Percentiles rank a stretch among this genome's conserved stretches.
These are phyloP conservation scores for Ambrosiella cleistominuta DNA, from an alignment of 2,329 filamentous ascomycete genomes.

Conservation along the genomic window DNA sequence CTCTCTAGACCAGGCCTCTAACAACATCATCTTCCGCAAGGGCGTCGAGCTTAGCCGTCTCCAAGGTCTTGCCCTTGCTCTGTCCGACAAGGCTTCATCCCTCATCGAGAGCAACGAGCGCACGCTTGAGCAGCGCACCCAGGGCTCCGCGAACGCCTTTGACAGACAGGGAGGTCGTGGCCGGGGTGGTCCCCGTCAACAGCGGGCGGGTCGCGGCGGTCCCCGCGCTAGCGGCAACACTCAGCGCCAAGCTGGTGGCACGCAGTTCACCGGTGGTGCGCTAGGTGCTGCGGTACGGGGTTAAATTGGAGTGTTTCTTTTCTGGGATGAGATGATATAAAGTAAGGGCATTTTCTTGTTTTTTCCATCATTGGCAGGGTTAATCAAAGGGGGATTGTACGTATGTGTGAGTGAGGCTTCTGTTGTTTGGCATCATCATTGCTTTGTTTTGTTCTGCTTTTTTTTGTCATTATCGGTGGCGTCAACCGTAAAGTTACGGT, in stretches of 20 bases:
- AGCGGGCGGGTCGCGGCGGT: slow-evolving; percentile 28
- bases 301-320: slow-evolving; percentile 20
- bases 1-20: slow-evolving; percentile 92
- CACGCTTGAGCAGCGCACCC: slow-evolving; percentile 89
- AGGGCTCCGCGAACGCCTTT: slow-evolving; percentile 88
- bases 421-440: slow-evolving; percentile 4
- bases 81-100: slow-evolving; percentile 88
- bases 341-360: background rate
- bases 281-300: slow-evolving; percentile 51
- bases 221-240: slow-evolving; percentile 38
- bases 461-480: background rate
- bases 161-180: slow-evolving; percentile 75
- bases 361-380: slow-evolving; percentile 1
- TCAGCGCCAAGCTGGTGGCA: slow-evolving; percentile 52
- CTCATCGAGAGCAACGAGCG: slow-evolving; percentile 97
- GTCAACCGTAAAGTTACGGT: too few relatives aligned
- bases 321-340: background rate
- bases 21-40: slow-evolving; percentile 97
- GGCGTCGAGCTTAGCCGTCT: slow-evolving; percentile 92
- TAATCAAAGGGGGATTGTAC: background rate
- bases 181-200: slow-evolving; percentile 50
- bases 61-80: slow-evolving; percentile 81
- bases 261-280: slow-evolving; percentile 67
- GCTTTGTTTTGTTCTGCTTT: background rate
- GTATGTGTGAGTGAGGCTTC: background rate